Evolutionary conservation across 148 eudicot genomes (phyloP), one percentile per base, ranked within the genome.

Genomic region (Silene uniflora): DNA sequence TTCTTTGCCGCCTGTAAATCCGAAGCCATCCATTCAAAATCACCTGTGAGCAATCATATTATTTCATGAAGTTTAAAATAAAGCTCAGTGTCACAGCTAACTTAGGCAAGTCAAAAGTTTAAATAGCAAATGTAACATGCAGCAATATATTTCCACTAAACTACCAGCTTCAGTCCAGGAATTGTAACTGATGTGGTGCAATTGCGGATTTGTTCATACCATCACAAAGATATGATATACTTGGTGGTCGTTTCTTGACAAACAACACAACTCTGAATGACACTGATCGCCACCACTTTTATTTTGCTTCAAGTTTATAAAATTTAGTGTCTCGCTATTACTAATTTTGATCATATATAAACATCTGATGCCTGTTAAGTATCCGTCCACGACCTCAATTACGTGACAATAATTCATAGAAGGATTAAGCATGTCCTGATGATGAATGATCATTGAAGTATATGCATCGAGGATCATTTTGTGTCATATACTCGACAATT

Each of bases 21-120:
- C 97, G 99, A 79, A 96, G 98, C 97, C 90, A 92, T 62, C 93
- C 94, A 85, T 92, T 96, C 78, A 96, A 91, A 70, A 91, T 83
- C 58, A 87, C 83, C 99, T 96, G 82, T 67, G 84, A 61, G 39
- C 73, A 59, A 35, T 54, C 62, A 55, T 11, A 52, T 49, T 71
- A 49, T 67, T 58, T 4, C 17, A 21, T 54, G 14, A 35, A 18
- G 29, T 6, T 7, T 17, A 67, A 35, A 67, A 67, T 2, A 35
- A 67, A 39, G 52, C 70, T 18, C 10, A 18, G 14, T 22, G 13
- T 7, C 47, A n/a, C 3, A 9, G 44, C 19, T 14, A n/a, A n/a
- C 52, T 73, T 18, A 10, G 29, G 21, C 19, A 60, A 60, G 64
- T 13, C 39, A 73, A 60, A 56, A 17, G 16, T 65, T 13, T 23